Percentiles rank a stretch among this genome's conserved stretches.
Conservation (phyloP, 2,329 filamentous ascomycete genomes). For the Fusarium virguliforme region DNA sequence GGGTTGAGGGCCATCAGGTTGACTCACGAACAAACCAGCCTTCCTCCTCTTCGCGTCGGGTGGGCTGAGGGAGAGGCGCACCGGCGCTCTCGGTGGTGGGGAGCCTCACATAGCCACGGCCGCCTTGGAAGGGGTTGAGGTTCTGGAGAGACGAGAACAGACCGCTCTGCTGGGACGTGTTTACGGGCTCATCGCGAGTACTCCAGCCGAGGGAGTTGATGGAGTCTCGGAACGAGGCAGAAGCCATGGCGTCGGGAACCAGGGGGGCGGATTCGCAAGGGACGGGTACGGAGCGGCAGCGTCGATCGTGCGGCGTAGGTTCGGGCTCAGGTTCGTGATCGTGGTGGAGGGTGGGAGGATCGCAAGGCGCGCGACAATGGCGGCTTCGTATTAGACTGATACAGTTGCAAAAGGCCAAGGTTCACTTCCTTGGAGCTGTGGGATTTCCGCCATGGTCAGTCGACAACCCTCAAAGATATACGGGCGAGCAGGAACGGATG, state of each 20-base stretch:
- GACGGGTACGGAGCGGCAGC: slow-evolving; percentile 46
- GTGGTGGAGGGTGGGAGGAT: slow-evolving; percentile 46
- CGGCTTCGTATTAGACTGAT: slow-evolving; percentile 37
- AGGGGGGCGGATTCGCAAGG: slow-evolving; percentile 42
- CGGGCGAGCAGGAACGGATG: slow-evolving; percentile 27
- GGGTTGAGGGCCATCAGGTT: slow-evolving; percentile 47
- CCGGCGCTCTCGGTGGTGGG: slow-evolving; percentile 87
- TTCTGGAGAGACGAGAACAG: slow-evolving; percentile 86
- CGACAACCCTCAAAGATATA: slow-evolving; percentile 46
- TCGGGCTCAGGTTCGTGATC: slow-evolving; percentile 42
- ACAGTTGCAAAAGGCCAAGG: slow-evolving; percentile 17
- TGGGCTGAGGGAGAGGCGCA: slow-evolving; percentile 88
- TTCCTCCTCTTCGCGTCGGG: slow-evolving; percentile 92
- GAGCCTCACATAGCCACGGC: slow-evolving; percentile 89
- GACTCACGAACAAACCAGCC: slow-evolving; percentile 94
- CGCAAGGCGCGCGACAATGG: slow-evolving; percentile 27
- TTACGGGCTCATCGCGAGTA: slow-evolving; percentile 84
- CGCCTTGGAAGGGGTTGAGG: slow-evolving; percentile 85
- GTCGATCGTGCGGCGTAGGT: slow-evolving; percentile 50
- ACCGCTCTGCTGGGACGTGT: slow-evolving; percentile 78
- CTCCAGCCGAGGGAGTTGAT: slow-evolving; percentile 97
- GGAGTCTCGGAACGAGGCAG: slow-evolving; percentile 90
- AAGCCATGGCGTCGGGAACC: slow-evolving; percentile 75
- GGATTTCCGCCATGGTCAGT: slow-evolving; percentile 44
- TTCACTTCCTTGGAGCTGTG: slow-evolving; percentile 37